Evolutionary conservation across 2,329 filamentous ascomycete species (phyloP), one percentile per base, ranked within the genome.

Genomic region (Myriosclerotinia duriaeana): DNA sequence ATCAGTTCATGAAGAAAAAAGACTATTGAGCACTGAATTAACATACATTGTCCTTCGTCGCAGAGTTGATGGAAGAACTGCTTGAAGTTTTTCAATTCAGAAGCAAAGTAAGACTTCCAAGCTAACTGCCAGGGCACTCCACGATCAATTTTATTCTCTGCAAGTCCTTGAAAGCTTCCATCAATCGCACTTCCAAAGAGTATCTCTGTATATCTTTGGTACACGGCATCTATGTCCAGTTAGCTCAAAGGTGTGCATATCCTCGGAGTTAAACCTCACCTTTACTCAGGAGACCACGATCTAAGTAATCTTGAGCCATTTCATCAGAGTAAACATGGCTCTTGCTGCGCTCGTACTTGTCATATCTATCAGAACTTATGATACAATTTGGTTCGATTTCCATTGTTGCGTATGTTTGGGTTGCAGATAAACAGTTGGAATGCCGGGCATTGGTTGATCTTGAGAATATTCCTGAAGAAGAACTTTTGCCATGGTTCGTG

Each of bases 161-260:
- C 44, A 17, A n/a, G 44, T 20, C 15, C 5, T 46, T n/a, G 44
- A 46, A 46, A n/a, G 5, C 7, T 6, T 17, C 5, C 17, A 46
- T 17, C 20, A 20, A 22, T 42, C 36, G 22, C 30, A 40, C 30
- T 42, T 22, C n/a, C 11, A 15, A n/a, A n/a, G n/a, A 56, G 36
- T 11, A 6, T 56, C 34, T 42, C 36, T n/a, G 54, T 56, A 26
- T 56, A 44, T n/a, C 54, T 34, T 38, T 56, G 20, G n/a, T 56
- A 22, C 11, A 42, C 15, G 38, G 54, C 54, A 56, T 22, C 36
- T 56, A 22, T 38, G 17, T 46, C 44, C 20, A 46, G 44, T 46
- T 17, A 46, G 17, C 44, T 17, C 6, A 46, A 46, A 20, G 20
- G 1, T 7, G 20, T 46, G 17, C 20, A 20, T 46, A 17, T n/a